A percentile compares a stretch with the other conserved stretches of the same genome.
Conservation (phyloP, 345 rosid genomes). For the Brassica carinata region DNA sequence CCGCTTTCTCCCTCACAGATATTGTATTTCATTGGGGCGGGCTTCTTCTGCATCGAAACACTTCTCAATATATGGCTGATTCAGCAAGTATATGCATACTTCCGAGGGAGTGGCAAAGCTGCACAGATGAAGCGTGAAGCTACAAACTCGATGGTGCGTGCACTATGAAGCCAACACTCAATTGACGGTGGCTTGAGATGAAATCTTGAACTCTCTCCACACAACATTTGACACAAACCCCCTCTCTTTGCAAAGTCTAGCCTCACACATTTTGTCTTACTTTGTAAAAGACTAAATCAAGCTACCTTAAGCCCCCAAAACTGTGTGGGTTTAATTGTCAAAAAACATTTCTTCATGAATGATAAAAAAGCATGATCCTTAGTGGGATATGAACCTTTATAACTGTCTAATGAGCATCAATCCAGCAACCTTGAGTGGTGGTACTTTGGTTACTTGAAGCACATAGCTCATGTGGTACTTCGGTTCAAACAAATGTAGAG, state of each 20-base stretch:
- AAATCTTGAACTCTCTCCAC: slow-evolving; percentile 23
- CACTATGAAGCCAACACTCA: slow-evolving; percentile 43
- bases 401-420: slow-evolving; percentile 40
- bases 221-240: not conserved
- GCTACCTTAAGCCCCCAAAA: slow-evolving; percentile 17
- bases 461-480: slow-evolving; percentile 77
- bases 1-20: slow-evolving; percentile 46
- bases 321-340: slow-evolving; percentile 26
- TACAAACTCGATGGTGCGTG: not conserved
- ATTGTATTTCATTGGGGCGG: slow-evolving; percentile 88
- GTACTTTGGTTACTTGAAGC: slow-evolving; percentile 50
- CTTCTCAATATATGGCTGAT: slow-evolving; percentile 94
- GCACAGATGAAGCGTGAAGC: slow-evolving; percentile 3
- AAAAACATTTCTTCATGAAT: not conserved
- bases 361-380: not conserved
- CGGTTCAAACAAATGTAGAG: slow-evolving; percentile 44
- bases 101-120: slow-evolving; percentile 5
- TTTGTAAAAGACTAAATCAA: slow-evolving; percentile 25
- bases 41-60: slow-evolving; percentile 73
- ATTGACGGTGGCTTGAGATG: slow-evolving; percentile 26
- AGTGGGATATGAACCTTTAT: not conserved
- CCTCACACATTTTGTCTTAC: not conserved
- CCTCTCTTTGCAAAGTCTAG: not conserved
- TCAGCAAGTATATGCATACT: slow-evolving; percentile 94
- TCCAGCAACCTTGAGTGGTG: slow-evolving; percentile 38